A percentile compares a stretch with the other conserved stretches of the same genome.
Conservation (phyloP, 768 basidiomycete genomes). For the Antrodiella citrinella region DNA sequence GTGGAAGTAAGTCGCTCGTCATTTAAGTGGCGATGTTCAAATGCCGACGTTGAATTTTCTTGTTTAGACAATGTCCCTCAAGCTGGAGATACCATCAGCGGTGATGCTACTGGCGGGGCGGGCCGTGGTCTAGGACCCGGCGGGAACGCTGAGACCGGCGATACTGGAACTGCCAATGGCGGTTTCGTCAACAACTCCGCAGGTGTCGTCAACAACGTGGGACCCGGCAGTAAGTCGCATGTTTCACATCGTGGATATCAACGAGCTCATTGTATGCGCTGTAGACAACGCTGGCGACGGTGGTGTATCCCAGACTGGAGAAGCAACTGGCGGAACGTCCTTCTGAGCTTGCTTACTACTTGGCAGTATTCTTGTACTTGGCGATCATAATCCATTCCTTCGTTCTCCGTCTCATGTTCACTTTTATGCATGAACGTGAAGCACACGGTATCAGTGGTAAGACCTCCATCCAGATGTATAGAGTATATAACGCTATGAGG, state of each 20-base stretch:
- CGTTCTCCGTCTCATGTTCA: no score
- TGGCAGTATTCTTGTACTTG: no score
- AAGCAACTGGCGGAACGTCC: slow-evolving; percentile 6
- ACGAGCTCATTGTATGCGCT: neutral
- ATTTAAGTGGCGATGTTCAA: neutral
- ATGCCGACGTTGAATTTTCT: neutral
- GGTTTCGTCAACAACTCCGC: slow-evolving; percentile 8
- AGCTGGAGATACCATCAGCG: slow-evolving; percentile 1
- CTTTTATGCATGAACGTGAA: no score
- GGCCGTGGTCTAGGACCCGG: slow-evolving; percentile 10
- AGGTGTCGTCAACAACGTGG: slow-evolving; percentile 5
- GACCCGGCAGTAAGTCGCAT: slow-evolving; percentile 5
- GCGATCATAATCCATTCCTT: no score
- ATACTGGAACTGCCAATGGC: slow-evolving; percentile 6
- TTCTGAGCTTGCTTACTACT: no score
- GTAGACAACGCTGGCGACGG: slow-evolving; percentile 11
- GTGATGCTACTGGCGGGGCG: slow-evolving; percentile 9
- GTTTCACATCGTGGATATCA: neutral
- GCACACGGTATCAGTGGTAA: no score
- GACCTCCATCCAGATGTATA: no score
- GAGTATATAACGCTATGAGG: no score
- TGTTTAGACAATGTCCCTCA: neutral
- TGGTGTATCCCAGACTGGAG: slow-evolving; percentile 7
- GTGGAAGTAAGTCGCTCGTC: slow-evolving; percentile 3
- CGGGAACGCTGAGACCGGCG: slow-evolving; percentile 10